Conservation (phyloP, 2,329 filamentous ascomycete species). For the Arthrobotrys entomopaga region DNA sequence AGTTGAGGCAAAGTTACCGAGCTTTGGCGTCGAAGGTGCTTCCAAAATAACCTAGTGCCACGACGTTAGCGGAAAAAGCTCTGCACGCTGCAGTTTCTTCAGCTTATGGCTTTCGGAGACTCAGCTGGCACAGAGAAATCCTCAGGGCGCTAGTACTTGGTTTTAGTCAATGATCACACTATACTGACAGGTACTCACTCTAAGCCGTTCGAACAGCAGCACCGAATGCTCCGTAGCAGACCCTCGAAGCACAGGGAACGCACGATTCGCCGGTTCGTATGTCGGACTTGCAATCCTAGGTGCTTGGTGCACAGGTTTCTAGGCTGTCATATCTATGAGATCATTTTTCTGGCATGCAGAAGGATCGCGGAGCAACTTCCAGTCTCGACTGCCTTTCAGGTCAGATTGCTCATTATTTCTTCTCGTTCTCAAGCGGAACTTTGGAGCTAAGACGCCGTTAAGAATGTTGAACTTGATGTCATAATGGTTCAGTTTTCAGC, state of each 20-base stretch:
- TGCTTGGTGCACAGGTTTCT: neutral
- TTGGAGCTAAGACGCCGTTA: neutral
- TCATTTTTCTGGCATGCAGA: constrained; percentile 23
- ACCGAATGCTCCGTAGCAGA: neutral
- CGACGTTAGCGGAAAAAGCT: constrained; percentile 15
- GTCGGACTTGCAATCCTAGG: neutral
- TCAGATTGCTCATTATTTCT: too few relatives aligned
- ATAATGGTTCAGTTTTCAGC: constrained; percentile 45
- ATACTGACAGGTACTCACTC: neutral
- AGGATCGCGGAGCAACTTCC: constrained; percentile 44
- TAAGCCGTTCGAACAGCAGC: constrained; percentile 2
- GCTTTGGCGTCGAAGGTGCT: constrained; percentile 17
- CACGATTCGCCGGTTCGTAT: neutral
- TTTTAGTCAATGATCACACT: constrained; percentile 23
- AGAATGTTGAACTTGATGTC: constrained; percentile 28
- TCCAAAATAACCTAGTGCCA: constrained; percentile 18
- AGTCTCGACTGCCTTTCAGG: constrained; percentile 15
- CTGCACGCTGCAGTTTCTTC: constrained; percentile 43
- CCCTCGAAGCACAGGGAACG: too few relatives aligned
- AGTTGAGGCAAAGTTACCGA: constrained; percentile 48
- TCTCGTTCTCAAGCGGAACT: neutral
- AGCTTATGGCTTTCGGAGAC: constrained; percentile 34
- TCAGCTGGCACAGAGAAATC: constrained; percentile 42
- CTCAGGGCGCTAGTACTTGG: constrained; percentile 18
- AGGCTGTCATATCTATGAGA: constrained; percentile 17